phyloP scores from a whole-genome alignment of 441 rosid genomes.

The Codiaeum variegatum region DNA sequence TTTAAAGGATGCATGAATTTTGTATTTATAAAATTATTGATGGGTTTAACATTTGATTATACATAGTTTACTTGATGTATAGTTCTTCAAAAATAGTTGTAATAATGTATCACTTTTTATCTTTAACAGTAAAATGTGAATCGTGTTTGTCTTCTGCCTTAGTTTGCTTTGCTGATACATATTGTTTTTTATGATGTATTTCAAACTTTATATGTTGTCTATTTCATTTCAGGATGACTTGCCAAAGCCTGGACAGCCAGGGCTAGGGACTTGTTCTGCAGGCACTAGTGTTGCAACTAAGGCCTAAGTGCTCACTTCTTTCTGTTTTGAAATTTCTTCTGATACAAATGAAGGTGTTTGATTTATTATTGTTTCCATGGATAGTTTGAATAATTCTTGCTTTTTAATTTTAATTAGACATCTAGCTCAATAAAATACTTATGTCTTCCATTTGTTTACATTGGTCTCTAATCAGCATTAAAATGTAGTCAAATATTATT shows the following conservation, averaged over 20 bases:
- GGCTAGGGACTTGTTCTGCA: slow-evolving; percentile 45
- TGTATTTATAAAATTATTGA: background rate
- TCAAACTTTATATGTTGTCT: background rate
- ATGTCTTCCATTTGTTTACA: background rate
- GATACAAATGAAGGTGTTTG: no score
- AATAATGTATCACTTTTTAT: no score
- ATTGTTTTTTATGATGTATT: background rate
- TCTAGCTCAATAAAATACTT: background rate
- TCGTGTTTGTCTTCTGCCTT: background rate
- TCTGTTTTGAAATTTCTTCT: background rate
- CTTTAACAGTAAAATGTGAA: background rate
- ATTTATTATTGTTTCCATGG: background rate
- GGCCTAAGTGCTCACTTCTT: slow-evolving; percentile 17
- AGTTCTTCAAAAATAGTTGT: background rate
- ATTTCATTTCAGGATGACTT: slow-evolving; percentile 39
- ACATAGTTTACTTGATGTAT: background rate
- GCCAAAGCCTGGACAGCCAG: slow-evolving; percentile 48
- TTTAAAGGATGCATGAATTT: no score
- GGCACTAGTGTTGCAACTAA: slow-evolving; percentile 45
- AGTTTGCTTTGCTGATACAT: background rate
- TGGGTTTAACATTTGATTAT: background rate
- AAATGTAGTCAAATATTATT: background rate
- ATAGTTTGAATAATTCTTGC: background rate
- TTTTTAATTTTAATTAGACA: background rate
- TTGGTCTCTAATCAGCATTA: background rate